Conservation (phyloP, 139 green algal genomes). For the Micromonas commoda region DNA sequence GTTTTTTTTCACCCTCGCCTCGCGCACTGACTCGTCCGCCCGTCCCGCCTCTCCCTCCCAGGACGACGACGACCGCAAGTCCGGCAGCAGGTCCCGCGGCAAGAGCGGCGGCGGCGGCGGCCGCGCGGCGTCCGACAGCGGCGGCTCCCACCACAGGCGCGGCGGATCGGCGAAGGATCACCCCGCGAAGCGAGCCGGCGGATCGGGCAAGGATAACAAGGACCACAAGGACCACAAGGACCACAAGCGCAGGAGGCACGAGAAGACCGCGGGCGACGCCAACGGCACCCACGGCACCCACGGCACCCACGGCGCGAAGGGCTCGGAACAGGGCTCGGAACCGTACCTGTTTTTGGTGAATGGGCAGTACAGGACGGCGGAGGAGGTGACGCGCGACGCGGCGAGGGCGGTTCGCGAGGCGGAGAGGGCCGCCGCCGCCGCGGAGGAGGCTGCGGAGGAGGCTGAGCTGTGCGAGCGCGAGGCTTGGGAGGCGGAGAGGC, state of each 20-base stretch:
- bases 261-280: neutral
- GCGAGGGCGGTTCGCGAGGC: conserved; percentile 1
- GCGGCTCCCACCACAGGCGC: neutral
- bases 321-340: neutral
- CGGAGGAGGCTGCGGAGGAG: conserved; percentile 1
- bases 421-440: neutral
- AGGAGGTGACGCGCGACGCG: neutral
- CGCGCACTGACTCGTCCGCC: too few relatives aligned
- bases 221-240: neutral
- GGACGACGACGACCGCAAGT: neutral
- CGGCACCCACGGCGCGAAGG: neutral
- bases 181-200: neutral
- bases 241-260: neutral
- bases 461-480: neutral
- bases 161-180: neutral
- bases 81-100: neutral
- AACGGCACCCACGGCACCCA: neutral
- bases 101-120: neutral
- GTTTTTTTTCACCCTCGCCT: too few relatives aligned
- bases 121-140: too few relatives aligned
- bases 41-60: neutral
- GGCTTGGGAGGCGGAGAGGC: conserved; percentile 6
- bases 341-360: neutral
- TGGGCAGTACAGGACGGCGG: neutral
- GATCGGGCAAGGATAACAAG: neutral